phyloP scores from a whole-genome alignment of 495 filamentous ascomycete species.

The Echria macrotheca region DNA sequence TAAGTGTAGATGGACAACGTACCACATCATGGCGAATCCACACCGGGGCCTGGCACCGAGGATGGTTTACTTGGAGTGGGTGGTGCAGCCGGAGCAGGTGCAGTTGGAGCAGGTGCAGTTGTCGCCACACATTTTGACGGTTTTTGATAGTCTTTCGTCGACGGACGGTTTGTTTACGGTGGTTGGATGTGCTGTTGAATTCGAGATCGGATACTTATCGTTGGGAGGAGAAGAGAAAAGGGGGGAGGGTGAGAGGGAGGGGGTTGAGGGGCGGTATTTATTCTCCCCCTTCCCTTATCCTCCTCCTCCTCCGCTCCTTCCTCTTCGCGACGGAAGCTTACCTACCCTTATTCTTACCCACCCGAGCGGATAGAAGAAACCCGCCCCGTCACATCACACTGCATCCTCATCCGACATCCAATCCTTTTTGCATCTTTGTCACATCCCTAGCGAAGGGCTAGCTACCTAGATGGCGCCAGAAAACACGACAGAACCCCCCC shows the following conservation, averaged over 20 bases:
- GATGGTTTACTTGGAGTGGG: constrained; percentile 16
- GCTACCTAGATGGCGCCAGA: too few relatives aligned
- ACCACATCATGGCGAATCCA: too few relatives aligned
- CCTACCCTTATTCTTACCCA: neutral
- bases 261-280: constrained; percentile 3
- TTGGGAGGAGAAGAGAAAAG: neutral
- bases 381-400: too few relatives aligned
- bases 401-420: too few relatives aligned
- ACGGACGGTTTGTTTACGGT: neutral
- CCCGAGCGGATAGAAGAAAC: too few relatives aligned
- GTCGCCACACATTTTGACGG: constrained; percentile 23
- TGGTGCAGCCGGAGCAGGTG: constrained; percentile 20
- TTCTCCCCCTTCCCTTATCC: neutral
- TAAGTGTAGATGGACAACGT: neutral
- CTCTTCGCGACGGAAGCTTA: neutral
- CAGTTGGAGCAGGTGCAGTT: constrained; percentile 20
- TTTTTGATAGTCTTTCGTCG: neutral
- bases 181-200: neutral
- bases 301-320: neutral
- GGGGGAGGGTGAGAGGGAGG: neutral
- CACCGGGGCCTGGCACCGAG: too few relatives aligned
- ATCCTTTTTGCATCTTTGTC: too few relatives aligned
- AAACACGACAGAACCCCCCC: too few relatives aligned
- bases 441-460: too few relatives aligned
- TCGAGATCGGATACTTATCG: neutral